phyloP scores from a whole-genome alignment of 805 yeast species.

The Lipomyces chichibuensis region DNA sequence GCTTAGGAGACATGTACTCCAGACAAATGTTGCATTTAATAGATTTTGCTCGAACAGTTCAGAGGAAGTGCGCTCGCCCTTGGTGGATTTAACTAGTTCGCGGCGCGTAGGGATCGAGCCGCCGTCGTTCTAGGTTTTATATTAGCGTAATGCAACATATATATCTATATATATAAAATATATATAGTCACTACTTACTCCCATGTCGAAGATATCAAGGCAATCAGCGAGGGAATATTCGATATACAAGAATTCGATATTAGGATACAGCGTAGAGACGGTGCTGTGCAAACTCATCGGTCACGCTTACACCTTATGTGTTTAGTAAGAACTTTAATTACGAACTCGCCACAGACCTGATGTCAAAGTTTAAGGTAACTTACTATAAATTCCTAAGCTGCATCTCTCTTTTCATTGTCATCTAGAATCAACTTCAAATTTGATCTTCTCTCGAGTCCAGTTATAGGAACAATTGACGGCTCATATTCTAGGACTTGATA shows the following conservation, averaged over 20 bases:
- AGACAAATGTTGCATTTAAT: constrained; percentile 36
- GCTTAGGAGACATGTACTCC: constrained; percentile 55
- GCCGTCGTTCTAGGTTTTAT: constrained; percentile 34
- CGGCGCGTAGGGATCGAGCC: constrained; percentile 39
- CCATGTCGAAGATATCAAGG: constrained; percentile 5
- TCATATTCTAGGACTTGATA: neutral
- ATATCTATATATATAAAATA: too few species aligned
- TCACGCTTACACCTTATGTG: neutral
- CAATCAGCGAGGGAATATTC: neutral
- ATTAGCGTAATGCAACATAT: neutral
- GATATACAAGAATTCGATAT: neutral
- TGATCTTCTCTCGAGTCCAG: neutral
- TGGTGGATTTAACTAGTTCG: constrained; percentile 35
- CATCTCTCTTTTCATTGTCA: neutral
- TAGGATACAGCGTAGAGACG: neutral
- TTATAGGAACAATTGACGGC: neutral
- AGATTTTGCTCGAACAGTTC: constrained; percentile 30
- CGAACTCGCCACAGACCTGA: neutral
- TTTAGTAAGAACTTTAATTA: constrained; percentile 8
- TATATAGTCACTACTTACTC: constrained; percentile 19
- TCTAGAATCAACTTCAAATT: neutral
- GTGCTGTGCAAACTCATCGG: neutral
- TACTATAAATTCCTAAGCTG: neutral
- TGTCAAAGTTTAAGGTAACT: neutral
- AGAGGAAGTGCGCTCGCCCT: constrained; percentile 29